Base-by-base conservation (phyloP, 345 rosid genomes). In the Ricinus communis region DNA sequence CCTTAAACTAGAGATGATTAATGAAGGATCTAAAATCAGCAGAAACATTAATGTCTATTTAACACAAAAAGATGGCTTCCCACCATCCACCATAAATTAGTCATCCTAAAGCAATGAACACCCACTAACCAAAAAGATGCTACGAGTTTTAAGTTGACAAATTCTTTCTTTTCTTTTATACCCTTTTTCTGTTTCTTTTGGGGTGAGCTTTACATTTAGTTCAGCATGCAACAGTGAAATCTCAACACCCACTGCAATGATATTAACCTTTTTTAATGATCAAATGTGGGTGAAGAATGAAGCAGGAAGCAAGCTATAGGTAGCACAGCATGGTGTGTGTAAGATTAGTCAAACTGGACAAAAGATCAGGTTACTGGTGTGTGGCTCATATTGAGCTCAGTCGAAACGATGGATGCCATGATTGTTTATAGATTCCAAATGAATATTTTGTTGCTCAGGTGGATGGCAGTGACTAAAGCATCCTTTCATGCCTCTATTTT, bases 341-440 rank as follows among this genome's bases (percentile, higher is more conserved):
- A 11, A n/a, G 61, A 68, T 25, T 41, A 38, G 62, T 55, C 62
- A 68, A 40, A 52, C 18, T 9, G 61, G 12, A 49, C 40, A 55
- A 61, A 38, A 51, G 4, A 22, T 1, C 65, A n/a, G 64, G 25
- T 46, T 46, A 50, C 8, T 31, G 22, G 45, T 58, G 30, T 40
- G 14, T 38, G 18, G 11, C 47, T 62, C 10, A 46, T 66, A n/a
- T 11, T 50, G n/a, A 28, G 27, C 62, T 56, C n/a, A n/a, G 72
- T 69, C 72, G 57, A 69, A 69, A 45, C 55, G 55, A 45, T 3
- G 55, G 65, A 28, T 59, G 66, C 73, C 33, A 31, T 31, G 63
- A 41, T 69, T 59, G 14, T n/a, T n/a, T n/a, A 16, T 7, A 5
- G 25, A 24, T 18, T 68, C 55, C 38, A 19, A 55, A 55, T 19